Evolutionary conservation across 805 yeast species (phyloP).

Genomic region (Schizosaccharomyces japonicus): DNA sequence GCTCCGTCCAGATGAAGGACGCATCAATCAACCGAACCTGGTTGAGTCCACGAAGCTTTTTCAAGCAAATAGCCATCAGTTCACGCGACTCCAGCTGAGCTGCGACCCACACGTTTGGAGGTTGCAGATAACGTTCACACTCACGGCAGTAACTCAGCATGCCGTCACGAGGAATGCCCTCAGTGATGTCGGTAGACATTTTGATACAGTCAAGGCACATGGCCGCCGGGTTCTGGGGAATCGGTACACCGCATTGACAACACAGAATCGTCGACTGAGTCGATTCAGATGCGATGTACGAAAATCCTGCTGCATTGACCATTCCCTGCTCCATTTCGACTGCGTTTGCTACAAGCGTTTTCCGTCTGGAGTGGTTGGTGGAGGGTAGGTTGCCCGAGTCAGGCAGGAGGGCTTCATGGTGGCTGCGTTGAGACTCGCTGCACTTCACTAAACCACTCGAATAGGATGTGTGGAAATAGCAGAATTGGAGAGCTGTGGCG

Average conservation of each 20-base stretch:
- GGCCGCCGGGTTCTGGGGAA: conserved; percentile 81
- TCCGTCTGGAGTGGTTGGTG: too few relatives aligned
- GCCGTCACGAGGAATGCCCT: conserved; percentile 81
- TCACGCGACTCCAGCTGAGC: conserved; percentile 86
- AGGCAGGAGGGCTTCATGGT: too few relatives aligned
- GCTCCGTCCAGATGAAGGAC: conserved; percentile 93
- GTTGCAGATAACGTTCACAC: conserved; percentile 87
- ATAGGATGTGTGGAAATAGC: too few relatives aligned
- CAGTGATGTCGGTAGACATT: conserved; percentile 77
- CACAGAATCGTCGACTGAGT: conserved; percentile 59
- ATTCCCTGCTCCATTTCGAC: too few relatives aligned
- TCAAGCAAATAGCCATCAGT: conserved; percentile 66
- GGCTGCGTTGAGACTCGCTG: too few relatives aligned
- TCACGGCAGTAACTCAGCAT: conserved; percentile 73
- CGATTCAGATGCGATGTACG: too few relatives aligned
- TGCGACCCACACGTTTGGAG: conserved; percentile 80
- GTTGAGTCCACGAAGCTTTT: conserved; percentile 66
- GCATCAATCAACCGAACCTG: conserved; percentile 84
- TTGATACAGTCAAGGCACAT: conserved; percentile 96
- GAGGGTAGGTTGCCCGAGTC: too few relatives aligned
- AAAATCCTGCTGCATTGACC: too few relatives aligned
- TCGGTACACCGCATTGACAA: conserved; percentile 95
- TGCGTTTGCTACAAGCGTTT: too few relatives aligned
- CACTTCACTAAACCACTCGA: too few relatives aligned
- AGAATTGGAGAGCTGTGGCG: too few relatives aligned